These are phyloP conservation scores for Epichloe hybrida DNA, from an alignment of 2,329 filamentous ascomycete species.

Conservation along the genomic window DNA sequence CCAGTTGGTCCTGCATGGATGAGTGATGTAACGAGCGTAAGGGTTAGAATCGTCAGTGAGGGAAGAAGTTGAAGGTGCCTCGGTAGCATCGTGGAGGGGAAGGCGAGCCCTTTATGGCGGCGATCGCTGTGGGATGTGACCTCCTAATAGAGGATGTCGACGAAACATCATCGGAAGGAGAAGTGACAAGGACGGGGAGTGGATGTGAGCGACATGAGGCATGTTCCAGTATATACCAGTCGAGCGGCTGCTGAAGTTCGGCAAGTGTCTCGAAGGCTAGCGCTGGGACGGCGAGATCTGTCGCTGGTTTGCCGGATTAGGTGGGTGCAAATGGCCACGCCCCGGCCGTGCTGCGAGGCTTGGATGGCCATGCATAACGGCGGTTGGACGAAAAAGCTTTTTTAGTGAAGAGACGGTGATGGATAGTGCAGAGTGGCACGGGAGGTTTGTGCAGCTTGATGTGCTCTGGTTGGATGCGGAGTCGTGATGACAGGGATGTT, in stretches of 20 bases:
- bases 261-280: conserved; percentile 25
- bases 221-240: conserved; percentile 38
- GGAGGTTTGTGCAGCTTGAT: conserved; percentile 4
- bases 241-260: conserved; percentile 38
- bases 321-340: neutral
- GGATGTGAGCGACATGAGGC: conserved; percentile 20
- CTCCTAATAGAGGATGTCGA: conserved; percentile 27
- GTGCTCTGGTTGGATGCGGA: conserved; percentile 27
- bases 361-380: conserved; percentile 2
- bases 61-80: conserved; percentile 14
- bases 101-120: conserved; percentile 16
- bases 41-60: conserved; percentile 14
- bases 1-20: conserved; percentile 12
- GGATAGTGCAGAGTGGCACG: conserved; percentile 4
- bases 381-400: neutral
- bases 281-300: conserved; percentile 6
- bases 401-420: neutral
- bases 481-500: conserved; percentile 19
- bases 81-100: conserved; percentile 28
- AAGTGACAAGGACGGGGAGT: conserved; percentile 25
- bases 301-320: neutral
- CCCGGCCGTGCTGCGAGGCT: neutral
- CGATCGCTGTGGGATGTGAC: conserved; percentile 22
- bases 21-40: conserved; percentile 14
- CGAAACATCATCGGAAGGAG: conserved; percentile 39